Evolutionary conservation across 169 alveolate species (phyloP), one percentile per base, ranked within the genome.

Genomic region (Eimeria praecox): DNA sequence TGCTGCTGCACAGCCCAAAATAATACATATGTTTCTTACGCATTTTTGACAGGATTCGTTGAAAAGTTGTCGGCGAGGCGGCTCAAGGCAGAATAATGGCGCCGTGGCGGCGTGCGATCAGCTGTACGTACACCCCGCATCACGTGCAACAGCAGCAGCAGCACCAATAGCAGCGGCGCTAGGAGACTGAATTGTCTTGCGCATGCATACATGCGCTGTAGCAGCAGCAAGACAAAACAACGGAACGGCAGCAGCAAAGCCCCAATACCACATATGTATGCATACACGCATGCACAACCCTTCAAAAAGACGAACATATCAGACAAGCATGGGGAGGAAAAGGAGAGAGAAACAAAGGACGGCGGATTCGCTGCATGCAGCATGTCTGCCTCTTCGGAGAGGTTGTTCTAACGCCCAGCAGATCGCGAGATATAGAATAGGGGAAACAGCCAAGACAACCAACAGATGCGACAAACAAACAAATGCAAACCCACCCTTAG

Each of bases 31-130:
- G 30, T 59, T 52, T 35, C 92, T 85, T 24, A 85, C 92, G 92
- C 92, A 85, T 85, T 85, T 56, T 85, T 85, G 22, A 85, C 92
- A 3, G 92, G 92, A 56, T 56, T 85, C 12, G 92, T 42, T 20
- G 92, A 85, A 85, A 85, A 85, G 40, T 85, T 85, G 78, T 54
- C 77, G 46, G 56, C 92, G 6, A 85, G 64, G 38, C 92, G 78
- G n/a, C 35, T 78, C 62, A 56, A 54, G 20, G 62, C 2, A 33
- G 92, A 85, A 56, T 85, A 85, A 20, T 85, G 92, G 20, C 92
- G 92, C 46, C 92, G 92, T 24, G 64, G 78, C 40, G 78, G 75
- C 9, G 92, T 85, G 78, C 92, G 92, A 20, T 52, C 92, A 56
- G 78, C 92, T 85, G 78, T 42, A 85, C 52, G 92, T n/a, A 56